These are phyloP conservation scores for Pulveroboletus sp. DNA, from an alignment of 768 basidiomycete genomes.

Conservation along the genomic window DNA sequence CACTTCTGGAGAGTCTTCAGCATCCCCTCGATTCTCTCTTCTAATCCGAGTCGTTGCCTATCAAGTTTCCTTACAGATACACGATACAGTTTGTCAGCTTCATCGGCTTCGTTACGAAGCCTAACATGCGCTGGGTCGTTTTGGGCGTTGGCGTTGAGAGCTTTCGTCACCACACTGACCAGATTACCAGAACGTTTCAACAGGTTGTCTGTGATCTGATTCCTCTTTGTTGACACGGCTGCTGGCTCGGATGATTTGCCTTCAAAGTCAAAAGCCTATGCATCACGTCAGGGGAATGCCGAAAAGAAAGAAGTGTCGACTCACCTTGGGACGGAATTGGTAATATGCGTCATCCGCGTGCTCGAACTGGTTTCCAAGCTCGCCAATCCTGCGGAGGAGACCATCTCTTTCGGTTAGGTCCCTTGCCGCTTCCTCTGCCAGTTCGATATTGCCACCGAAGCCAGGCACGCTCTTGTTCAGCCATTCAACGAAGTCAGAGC, in stretches of 20 bases:
- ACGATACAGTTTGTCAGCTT: conserved; percentile 77
- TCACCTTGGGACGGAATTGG: conserved; percentile 78
- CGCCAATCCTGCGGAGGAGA: conserved; percentile 69
- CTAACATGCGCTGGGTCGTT: conserved; percentile 67
- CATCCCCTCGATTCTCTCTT: conserved; percentile 81
- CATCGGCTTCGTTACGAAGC: conserved; percentile 73
- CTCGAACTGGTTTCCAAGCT: conserved; percentile 79
- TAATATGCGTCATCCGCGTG: conserved; percentile 75
- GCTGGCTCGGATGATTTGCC: conserved; percentile 23
- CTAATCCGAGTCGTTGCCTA: conserved; percentile 76
- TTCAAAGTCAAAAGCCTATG: conserved; percentile 30
- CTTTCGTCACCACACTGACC: conserved; percentile 70
- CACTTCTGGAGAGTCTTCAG: conserved; percentile 77
- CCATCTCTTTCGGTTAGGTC: conserved; percentile 53
- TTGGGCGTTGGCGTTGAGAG: conserved; percentile 44
- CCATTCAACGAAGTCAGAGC: conserved; percentile 88
- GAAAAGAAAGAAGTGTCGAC: conserved; percentile 17
- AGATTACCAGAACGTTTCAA: conserved; percentile 67
- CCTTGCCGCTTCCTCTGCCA: conserved; percentile 66
- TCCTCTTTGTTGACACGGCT: conserved; percentile 26
- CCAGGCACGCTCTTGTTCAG: conserved; percentile 72
- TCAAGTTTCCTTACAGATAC: conserved; percentile 80
- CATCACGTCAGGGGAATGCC: conserved; percentile 19
- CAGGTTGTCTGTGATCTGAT: conserved; percentile 48
- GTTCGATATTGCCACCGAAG: conserved; percentile 73